Evolutionary conservation across 2,329 filamentous ascomycete genomes (phyloP).

Genomic region (Penicillium sp.): DNA sequence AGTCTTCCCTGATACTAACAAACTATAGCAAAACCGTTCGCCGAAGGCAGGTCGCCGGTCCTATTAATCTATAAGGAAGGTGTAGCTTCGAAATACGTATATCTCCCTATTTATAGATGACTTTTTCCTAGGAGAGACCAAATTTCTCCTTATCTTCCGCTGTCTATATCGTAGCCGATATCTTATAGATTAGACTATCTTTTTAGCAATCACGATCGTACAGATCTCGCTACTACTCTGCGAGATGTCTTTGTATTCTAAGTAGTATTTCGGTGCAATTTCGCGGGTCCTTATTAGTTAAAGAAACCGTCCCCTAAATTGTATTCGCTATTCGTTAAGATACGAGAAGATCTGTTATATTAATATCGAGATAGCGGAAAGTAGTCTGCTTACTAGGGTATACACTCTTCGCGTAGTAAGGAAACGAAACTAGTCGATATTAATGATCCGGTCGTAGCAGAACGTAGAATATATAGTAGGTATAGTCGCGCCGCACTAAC

Average conservation of each 20-base stretch:
- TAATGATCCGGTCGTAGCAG: slow-evolving; percentile 2
- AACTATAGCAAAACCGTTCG: not conserved
- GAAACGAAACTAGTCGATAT: slow-evolving; percentile 1
- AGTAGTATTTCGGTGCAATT: slow-evolving; percentile 1
- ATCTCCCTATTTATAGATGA: not conserved
- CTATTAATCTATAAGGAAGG: not conserved
- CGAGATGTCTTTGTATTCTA: not conserved
- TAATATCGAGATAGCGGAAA: slow-evolving; percentile 1
- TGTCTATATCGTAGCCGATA: not conserved
- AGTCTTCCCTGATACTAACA: not conserved
- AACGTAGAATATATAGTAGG: slow-evolving; percentile 4
- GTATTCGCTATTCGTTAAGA: not conserved
- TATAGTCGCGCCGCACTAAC: slow-evolving; percentile 1
- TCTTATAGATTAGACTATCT: not conserved
- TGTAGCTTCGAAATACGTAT: not conserved
- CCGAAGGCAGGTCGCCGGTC: not conserved
- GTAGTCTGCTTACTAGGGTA: not conserved
- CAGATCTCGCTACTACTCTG: too few species aligned
- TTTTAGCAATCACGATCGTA: too few species aligned
- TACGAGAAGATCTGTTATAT: not conserved
- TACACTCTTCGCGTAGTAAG: slow-evolving; percentile 2
- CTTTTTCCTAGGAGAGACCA: not conserved
- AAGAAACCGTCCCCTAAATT: slow-evolving; percentile 1
- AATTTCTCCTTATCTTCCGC: not conserved
- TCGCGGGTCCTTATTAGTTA: not conserved